Base-by-base conservation (phyloP, 768 basidiomycete species). In the Cystobasidiopsis lactophilus region DNA sequence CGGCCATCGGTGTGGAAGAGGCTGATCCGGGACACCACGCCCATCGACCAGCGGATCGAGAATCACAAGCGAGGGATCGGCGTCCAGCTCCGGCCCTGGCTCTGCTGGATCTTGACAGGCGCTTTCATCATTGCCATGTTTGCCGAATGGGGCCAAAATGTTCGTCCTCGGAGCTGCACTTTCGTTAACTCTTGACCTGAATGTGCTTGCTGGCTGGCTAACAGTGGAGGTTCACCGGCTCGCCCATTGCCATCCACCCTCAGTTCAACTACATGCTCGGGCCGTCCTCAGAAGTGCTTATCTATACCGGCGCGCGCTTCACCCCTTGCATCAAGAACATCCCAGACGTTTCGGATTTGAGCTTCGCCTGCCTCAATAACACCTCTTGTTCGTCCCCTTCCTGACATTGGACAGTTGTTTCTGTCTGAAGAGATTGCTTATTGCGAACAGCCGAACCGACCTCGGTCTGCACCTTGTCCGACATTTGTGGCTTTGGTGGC, bases 311-410 rank as follows among this genome's bases (percentile, higher is more conserved):
- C 2, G 86, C 91, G 23, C 81, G 91, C 26, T 93, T 88, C 63
- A 82, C 84, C 14, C 82, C 88, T 0, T 91, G 86, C 60, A 89
- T 89, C 82, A 88, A 85, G 63, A 59, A 65, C 4, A 77, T 86
- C 5, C 58, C 66, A 29, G 72, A 67, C 10, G 66, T 84, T 11
- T 73, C 77, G 39, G 69, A 71, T 16, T 72, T 74, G 2, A 74
- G 73, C 18, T 68, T 83, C 43, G 72, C 75, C 51, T 84, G 82
- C 2, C n/a, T 50, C 13, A 21, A 19, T 10, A 4, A 23, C 14
- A 51, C 43, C 13, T 24, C n/a, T 21, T 23, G 18, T 27, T 4
- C 33, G 40, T 27, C 45, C 10, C n/a, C 37, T 2, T 18, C 27
- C 18, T 26, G 19, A 21, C 19, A 27, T 29, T 29, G 23, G 23